Evolutionary conservation across 225 moss, liverwort and hornwort species (phyloP), one percentile per base, ranked within the genome.

Genomic region (Takakia lepidozioides): DNA sequence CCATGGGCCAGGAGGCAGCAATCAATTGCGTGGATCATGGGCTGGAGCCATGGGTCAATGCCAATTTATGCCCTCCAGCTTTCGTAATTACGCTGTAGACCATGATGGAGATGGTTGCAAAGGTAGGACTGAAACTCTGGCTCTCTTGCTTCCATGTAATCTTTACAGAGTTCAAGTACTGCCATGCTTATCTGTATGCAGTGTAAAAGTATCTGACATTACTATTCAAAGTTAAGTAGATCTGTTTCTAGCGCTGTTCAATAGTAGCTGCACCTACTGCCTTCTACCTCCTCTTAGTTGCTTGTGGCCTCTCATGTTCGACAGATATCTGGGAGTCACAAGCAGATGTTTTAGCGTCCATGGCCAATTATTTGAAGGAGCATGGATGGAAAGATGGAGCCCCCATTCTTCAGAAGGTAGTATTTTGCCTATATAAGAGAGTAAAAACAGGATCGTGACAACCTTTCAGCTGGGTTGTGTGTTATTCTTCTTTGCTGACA

Each of bases 21-120:
- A 70, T 57, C 63, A 69, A 45, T 54, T 83, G 55, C 67, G 38
- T 35, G 86, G 86, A 9, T 87, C 86, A 23, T 83, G 83, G 86
- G 83, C 86, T 19, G 86, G 86, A 21, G 73, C 86, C 26, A 83
- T 87, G 86, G 86, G 86, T 10, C 83, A 87, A 52, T 87, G 86
- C 44, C 86, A 87, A 42, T 87, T 87, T 43, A 87, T 87, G 86
- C 86, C 86, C 13, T 73, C 83, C 53, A 83, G 80, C 54, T 83
- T 87, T 56, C 76, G 73, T 41, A 55, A 55, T 0, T 87, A 71
- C 38, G 86, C 80, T 23, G 44, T 87, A 18, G 86, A 87, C 61
- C 74, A 69, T 38, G 83, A 87, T 59, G 86, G 86, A 19, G 86
- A 87, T 43, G 86, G 86, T 37, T 75, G 58, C 42, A 83, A 60